Evolutionary conservation across 2,329 filamentous ascomycete species (phyloP).

Genomic region (Colletotrichum incanum): DNA sequence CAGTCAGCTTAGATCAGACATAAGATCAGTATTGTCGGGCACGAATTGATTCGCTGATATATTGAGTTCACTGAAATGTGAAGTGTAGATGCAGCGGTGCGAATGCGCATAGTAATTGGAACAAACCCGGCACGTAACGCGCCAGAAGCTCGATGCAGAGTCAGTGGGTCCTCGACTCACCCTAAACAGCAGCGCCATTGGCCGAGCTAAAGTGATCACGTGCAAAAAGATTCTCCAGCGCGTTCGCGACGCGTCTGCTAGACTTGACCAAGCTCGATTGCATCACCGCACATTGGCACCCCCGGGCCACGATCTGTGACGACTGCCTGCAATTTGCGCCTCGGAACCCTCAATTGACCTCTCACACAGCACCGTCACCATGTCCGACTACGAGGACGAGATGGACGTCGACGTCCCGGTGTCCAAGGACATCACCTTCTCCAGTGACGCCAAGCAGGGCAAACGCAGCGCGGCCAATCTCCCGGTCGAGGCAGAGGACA

Average conservation of each 20-base stretch:
- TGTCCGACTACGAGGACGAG: slow-evolving; percentile 74
- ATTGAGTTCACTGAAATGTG: too few species aligned
- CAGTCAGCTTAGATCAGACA: too few species aligned
- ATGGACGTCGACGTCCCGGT: slow-evolving; percentile 72
- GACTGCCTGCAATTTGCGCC: not conserved
- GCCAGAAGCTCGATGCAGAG: too few species aligned
- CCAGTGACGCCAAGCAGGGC: slow-evolving; percentile 84
- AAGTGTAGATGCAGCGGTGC: too few species aligned
- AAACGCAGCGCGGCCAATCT: slow-evolving; percentile 94
- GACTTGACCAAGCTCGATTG: not conserved
- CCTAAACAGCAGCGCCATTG: not conserved
- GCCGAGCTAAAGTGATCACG: slow-evolving; percentile 35
- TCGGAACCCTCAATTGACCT: not conserved
- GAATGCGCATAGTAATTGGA: too few species aligned
- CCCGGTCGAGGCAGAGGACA: slow-evolving; percentile 94
- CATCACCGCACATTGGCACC: not conserved
- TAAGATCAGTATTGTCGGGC: too few species aligned
- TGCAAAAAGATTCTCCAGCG: not conserved
- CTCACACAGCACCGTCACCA: slow-evolving; percentile 46
- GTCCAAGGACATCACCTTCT: slow-evolving; percentile 74
- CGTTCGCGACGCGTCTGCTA: slow-evolving; percentile 40
- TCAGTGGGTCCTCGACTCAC: too few species aligned
- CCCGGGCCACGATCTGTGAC: not conserved
- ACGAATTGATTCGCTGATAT: too few species aligned
- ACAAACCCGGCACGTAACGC: too few species aligned